Base-by-base conservation (phyloP, 2,329 filamentous ascomycete species). In the Chaetomiaceae sp. region DNA sequence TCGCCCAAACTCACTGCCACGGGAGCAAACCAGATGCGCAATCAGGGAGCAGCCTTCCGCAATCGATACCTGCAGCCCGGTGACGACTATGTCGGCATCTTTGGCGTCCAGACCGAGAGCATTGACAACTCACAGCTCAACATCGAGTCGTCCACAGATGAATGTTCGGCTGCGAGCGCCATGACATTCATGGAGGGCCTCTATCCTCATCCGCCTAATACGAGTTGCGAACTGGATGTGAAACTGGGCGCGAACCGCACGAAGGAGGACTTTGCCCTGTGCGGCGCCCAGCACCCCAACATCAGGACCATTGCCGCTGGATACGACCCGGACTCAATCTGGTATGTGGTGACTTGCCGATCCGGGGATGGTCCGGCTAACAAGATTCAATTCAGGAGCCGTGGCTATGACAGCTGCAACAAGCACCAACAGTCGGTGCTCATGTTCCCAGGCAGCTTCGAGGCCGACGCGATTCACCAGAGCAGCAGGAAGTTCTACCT, bases 131-230 rank as follows among this genome's bases (percentile, higher is more conserved):
- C 54, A 2, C 74, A 81, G 60, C 61, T 83, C 17, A 64, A 66
- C 29, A 61, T 79, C 31, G 58, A 71, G 29, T 71, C 74, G 19
- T 72, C 65, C 33, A 64, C 68, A 4, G 72, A 77, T 47, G 66
- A 69, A 23, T 77, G 71, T 63, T 64, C 91, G 29, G 80, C 83
- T 47, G 84, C 79, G 56, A 84, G 88, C 3, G 89, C 88, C 31
- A 74, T 81, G 47, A 89, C 85, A 0, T 95, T 95, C 69, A 72
- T 94, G 61, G 91, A 96, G 67, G 90, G 87, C 4, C 75, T 96
- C 4, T 96, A 95, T 65, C 90, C 91, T 2, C 88, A 89, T 0
- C 77, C 80, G 0, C 75, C 75, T 4, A 56, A 63, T 9, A 59
- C 63, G 0, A 72, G 71, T 29, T 63, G 68, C 6, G 64, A 68